These are phyloP conservation scores for Gracilaria domingensis DNA, from an alignment of 23 red algal species.

Conservation along the genomic window DNA sequence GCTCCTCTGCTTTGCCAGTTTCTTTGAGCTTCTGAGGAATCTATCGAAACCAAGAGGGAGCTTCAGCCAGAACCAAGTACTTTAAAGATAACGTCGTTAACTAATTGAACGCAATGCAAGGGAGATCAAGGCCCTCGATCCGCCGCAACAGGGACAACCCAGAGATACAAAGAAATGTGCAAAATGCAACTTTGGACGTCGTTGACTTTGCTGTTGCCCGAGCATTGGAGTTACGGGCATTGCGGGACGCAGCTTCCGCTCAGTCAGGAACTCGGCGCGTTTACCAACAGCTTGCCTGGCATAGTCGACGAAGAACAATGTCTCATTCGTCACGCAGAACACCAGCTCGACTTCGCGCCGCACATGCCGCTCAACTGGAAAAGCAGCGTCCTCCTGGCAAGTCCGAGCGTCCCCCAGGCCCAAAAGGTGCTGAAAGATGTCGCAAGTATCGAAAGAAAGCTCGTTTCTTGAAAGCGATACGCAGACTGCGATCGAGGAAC, in stretches of 20 bases:
- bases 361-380: conserved; percentile 55
- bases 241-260: conserved; percentile 38
- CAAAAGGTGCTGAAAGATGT: conserved; percentile 45
- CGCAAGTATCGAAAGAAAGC: conserved; percentile 83
- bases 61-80: too few relatives aligned
- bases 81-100: too few relatives aligned
- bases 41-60: too few relatives aligned
- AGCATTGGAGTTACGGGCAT: conserved; percentile 56
- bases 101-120: neutral
- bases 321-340: conserved; percentile 78
- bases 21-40: too few relatives aligned
- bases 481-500: conserved; percentile 40
- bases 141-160: neutral
- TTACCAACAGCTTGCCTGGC: conserved; percentile 90
- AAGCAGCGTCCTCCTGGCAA: conserved; percentile 45
- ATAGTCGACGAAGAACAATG: conserved; percentile 92
- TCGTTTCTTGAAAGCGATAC: conserved; percentile 57
- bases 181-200: conserved; percentile 71
- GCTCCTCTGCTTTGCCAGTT: too few relatives aligned
- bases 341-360: conserved; percentile 64
- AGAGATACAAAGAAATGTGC: neutral
- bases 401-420: conserved; percentile 5
- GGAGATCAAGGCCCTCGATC: neutral
- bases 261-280: conserved; percentile 62
- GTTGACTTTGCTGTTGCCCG: conserved; percentile 77